Evolutionary conservation across 2,329 filamentous ascomycete genomes (phyloP), one percentile per base, ranked within the genome.

Genomic region (Clarireedia hainanense): DNA sequence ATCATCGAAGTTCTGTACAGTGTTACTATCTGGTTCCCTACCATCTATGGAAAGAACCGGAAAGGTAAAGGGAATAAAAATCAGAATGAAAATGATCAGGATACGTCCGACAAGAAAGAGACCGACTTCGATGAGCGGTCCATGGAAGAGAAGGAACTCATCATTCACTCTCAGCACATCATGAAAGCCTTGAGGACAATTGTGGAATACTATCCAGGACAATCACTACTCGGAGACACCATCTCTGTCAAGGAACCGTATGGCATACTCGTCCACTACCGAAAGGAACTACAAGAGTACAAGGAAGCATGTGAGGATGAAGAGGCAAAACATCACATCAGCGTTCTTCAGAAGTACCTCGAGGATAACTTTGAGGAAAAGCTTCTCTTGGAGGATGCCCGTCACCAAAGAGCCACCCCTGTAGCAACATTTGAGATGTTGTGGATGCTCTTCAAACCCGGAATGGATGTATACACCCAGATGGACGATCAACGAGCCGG

Each of bases 211-310:
- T 64, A 64, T 40, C 61, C 63, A 2, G 57, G 57, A 17, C 55
- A 62, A 52, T 57, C 52, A 6, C 57, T 64, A 6, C 52, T 58
- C 15, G 61, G 61, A 17, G 59, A 64, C 17, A 59, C 57, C 30
- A 63, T 64, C 15, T 54, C 59, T 2, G 55, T 64, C 23, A 59
- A 63, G 43, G 63, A 64, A 69, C 74, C 75, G 73, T 57, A 65
- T 58, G 6, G 73, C 69, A 26, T 76, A 58, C 47, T 74, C 64
- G 52, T 71, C 9, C 61, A 65, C 39, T 58, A 62, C 51, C 54
- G 62, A 24, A 54, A 63, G 27, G 62, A 65, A 37, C 50, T 64
- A 12, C 58, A 64, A 37, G 57, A 56, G 37, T 63, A 63, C 46
- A 59, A 58, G 42, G 55, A 61, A 26, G 47, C 50, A 7, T 62